Conservation (phyloP, 2,329 filamentous ascomycete species). For the Grosmannia huntii region DNA sequence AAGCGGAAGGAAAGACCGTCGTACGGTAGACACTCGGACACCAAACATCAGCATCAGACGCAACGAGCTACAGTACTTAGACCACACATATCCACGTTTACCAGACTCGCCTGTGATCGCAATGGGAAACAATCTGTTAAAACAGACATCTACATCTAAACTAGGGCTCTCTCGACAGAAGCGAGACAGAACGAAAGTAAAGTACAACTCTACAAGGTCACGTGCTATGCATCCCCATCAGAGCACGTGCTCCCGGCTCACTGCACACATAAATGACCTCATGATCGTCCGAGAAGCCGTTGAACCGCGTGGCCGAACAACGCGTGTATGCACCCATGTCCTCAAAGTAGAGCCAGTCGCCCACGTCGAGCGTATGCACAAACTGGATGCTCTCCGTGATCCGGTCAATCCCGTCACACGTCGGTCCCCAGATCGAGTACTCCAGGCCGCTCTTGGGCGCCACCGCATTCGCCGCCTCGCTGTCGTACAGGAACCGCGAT, state of each 20-base stretch:
- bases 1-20: too few species aligned
- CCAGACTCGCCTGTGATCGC: too few species aligned
- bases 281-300: constrained; percentile 87
- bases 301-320: constrained; percentile 96
- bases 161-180: background rate
- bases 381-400: constrained; percentile 75
- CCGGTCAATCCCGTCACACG: constrained; percentile 94
- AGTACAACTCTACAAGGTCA: too few species aligned
- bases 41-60: too few species aligned
- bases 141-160: background rate
- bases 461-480: constrained; percentile 13
- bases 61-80: background rate
- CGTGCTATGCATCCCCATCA: constrained; percentile 31
- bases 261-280: constrained; percentile 92
- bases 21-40: too few species aligned
- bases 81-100: too few species aligned
- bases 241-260: constrained; percentile 71
- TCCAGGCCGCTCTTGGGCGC: constrained; percentile 42
- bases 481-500: constrained; percentile 45
- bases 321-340: constrained; percentile 98
- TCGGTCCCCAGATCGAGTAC: constrained; percentile 97
- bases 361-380: constrained; percentile 67
- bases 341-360: constrained; percentile 98
- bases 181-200: background rate
- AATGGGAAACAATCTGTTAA: too few species aligned